Conservation (phyloP, 2,329 filamentous ascomycete species). For the Colletotrichum destructivum region DNA sequence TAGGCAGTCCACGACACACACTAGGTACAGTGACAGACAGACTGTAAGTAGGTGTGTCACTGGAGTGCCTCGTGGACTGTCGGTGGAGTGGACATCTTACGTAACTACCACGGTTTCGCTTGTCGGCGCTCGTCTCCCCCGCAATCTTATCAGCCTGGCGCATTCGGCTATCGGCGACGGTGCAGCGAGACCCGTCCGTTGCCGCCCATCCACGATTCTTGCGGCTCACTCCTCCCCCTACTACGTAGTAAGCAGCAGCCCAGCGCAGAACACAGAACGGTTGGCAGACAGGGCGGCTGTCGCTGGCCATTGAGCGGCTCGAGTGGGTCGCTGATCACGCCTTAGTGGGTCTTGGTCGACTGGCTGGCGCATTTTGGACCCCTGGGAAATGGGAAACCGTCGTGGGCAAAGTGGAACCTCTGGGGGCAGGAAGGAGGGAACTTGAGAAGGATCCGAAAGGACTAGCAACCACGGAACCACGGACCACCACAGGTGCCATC, state of each 20-base stretch:
- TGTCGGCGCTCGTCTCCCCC: constrained; percentile 27
- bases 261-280: background rate
- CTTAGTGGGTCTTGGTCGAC: constrained; percentile 16
- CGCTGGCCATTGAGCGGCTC: background rate
- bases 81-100: background rate
- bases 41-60: too few relatives aligned
- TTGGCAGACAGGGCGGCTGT: constrained; percentile 28
- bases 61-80: too few relatives aligned
- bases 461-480: background rate
- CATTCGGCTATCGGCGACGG: constrained; percentile 38
- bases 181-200: constrained; percentile 40
- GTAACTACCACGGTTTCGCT: background rate
- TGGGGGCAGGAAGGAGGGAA: constrained; percentile 5
- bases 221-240: too few relatives aligned
- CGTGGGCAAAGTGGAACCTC: constrained; percentile 33
- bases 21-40: too few relatives aligned
- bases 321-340: background rate
- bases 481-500: constrained; percentile 35
- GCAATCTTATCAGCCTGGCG: constrained; percentile 14
- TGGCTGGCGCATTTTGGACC: constrained; percentile 23
- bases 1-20: too few relatives aligned
- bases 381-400: constrained; percentile 24
- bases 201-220: constrained; percentile 7
- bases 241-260: background rate
- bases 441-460: too few relatives aligned